Evolutionary conservation across 139 green algal species (phyloP).

Genomic region (Micractinium sp.): DNA sequence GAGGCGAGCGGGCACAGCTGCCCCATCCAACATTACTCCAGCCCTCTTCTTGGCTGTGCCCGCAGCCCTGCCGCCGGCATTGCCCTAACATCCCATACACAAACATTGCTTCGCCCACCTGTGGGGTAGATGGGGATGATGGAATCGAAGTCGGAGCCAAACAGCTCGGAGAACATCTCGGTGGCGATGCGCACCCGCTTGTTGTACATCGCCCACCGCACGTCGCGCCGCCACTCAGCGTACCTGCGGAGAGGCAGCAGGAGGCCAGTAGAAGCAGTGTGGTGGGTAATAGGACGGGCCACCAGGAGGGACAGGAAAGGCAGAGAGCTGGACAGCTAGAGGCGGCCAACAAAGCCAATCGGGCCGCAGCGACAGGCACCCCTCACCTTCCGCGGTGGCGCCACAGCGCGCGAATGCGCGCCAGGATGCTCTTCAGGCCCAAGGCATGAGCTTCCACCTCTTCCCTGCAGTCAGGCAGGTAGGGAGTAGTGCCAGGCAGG

Average conservation of each 20-base stretch:
- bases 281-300: not conserved
- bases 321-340: not conserved
- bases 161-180: conserved; percentile 49
- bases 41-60: too few relatives aligned
- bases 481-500: not conserved
- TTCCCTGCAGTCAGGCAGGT: not conserved
- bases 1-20: not conserved
- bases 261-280: not conserved
- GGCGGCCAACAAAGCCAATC: not conserved
- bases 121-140: conserved; percentile 56
- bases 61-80: too few relatives aligned
- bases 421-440: conserved; percentile 2
- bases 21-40: too few relatives aligned
- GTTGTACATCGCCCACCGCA: conserved; percentile 53
- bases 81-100: too few relatives aligned
- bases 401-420: not conserved
- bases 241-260: not conserved
- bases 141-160: conserved; percentile 49
- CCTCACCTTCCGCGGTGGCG: conserved; percentile 11
- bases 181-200: conserved; percentile 44
- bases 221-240: conserved; percentile 45
- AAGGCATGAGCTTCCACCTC: conserved; percentile 7
- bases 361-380: not conserved
- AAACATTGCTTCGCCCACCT: not conserved
- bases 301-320: not conserved